phyloP scores from a whole-genome alignment of 2,329 filamentous ascomycete species.

The Metarhizium album region DNA sequence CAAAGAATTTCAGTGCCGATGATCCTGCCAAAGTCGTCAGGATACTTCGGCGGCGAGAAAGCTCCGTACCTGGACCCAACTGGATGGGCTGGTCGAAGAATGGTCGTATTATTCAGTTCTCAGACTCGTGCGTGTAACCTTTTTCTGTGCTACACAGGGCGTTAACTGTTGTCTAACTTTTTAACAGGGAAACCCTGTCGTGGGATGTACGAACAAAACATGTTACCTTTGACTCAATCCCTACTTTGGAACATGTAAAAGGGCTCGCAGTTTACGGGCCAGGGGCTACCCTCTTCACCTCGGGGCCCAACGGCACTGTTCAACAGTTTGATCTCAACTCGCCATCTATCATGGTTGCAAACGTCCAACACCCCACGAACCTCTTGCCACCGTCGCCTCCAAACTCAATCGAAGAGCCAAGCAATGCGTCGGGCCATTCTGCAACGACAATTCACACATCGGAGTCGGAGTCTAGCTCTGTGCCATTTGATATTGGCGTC shows the following conservation, averaged over 20 bases:
- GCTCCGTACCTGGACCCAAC: conserved; percentile 63
- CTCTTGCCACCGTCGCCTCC: conserved; percentile 72
- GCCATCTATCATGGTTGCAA: conserved; percentile 67
- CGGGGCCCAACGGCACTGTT: conserved; percentile 77
- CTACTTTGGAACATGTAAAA: conserved; percentile 69
- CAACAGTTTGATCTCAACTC: conserved; percentile 94
- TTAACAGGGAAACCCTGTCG: conserved; percentile 66
- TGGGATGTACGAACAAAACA: conserved; percentile 99
- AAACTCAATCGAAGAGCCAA: conserved; percentile 65
- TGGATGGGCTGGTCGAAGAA: conserved; percentile 99
- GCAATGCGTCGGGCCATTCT: conserved; percentile 37
- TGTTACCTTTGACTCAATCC: conserved; percentile 80
- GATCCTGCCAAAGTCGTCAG: conserved; percentile 83
- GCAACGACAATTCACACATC: conserved; percentile 37
- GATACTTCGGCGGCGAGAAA: conserved; percentile 71
- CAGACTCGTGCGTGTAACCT: conserved; percentile 61
- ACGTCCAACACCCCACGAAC: conserved; percentile 75
- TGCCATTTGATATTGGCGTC: conserved; percentile 46
- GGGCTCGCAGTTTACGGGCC: conserved; percentile 84
- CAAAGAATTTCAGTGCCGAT: conserved; percentile 61
- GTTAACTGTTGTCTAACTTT: neutral
- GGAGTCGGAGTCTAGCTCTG: conserved; percentile 43
- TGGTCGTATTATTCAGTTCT: conserved; percentile 85
- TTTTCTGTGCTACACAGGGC: conserved; percentile 17
- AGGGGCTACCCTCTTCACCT: conserved; percentile 82